phyloP scores from a whole-genome alignment of 2,329 filamentous ascomycete genomes.

The Zasmidium angulare region DNA sequence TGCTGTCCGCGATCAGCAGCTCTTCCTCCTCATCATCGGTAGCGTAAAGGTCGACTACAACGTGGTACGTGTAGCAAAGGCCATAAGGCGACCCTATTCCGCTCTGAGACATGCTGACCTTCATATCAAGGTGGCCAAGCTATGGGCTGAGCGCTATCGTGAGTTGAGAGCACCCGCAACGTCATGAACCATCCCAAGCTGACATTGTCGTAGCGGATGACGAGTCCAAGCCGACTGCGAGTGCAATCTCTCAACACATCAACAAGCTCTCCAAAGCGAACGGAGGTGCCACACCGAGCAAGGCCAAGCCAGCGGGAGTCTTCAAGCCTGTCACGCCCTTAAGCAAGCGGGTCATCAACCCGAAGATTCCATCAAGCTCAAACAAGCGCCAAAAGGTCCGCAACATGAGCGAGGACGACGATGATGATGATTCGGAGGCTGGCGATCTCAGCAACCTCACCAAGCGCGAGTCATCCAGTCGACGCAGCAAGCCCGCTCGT shows the following conservation, averaged over 20 bases:
- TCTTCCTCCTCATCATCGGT: conserved; percentile 26
- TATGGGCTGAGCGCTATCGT: conserved; percentile 22
- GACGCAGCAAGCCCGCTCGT: conserved; percentile 12
- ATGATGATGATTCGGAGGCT: conserved; percentile 29
- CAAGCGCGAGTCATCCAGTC: conserved; percentile 19
- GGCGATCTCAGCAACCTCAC: conserved; percentile 13
- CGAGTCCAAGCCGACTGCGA: conserved; percentile 14
- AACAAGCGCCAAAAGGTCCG: conserved; percentile 14
- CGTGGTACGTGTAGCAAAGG: too few relatives aligned
- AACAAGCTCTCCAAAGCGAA: conserved; percentile 17
- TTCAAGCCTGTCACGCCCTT: conserved; percentile 3
- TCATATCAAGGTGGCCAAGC: too few relatives aligned
- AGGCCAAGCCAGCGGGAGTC: not conserved
- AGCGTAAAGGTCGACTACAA: conserved; percentile 19
- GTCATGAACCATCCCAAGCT: not conserved
- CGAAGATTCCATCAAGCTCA: conserved; percentile 14
- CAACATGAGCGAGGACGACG: conserved; percentile 23
- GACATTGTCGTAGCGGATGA: conserved; percentile 15
- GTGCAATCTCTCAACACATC: conserved; percentile 27
- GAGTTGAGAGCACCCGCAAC: not conserved
- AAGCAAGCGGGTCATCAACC: conserved; percentile 9
- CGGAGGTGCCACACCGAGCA: conserved; percentile 9
- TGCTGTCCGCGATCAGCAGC: conserved; percentile 23
- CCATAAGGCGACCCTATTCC: too few relatives aligned
- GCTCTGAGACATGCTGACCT: too few relatives aligned